These are phyloP conservation scores for Cyberlindnera americana DNA, from an alignment of 805 yeast genomes.

Conservation along the genomic window DNA sequence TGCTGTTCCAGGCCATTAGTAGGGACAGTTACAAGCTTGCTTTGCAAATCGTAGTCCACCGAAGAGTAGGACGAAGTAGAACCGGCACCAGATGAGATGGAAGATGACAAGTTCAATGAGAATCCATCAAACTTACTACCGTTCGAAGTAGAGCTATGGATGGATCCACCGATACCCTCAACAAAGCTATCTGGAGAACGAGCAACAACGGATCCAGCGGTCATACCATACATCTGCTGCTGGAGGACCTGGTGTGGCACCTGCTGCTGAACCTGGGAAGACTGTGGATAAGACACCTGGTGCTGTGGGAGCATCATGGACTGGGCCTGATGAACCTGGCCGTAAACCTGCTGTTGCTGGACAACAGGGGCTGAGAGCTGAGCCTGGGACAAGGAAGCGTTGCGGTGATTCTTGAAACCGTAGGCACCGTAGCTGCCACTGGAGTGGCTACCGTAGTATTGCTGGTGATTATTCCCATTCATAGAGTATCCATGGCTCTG, in stretches of 20 bases:
- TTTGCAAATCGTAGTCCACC: slow-evolving; percentile 7
- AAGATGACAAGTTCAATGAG: slow-evolving; percentile 21
- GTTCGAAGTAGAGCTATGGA: slow-evolving; percentile 7
- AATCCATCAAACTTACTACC: slow-evolving; percentile 9
- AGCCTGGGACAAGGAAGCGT: neutral
- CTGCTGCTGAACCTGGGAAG: slow-evolving; percentile 3
- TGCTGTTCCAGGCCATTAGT: neutral
- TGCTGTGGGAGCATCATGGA: too few relatives aligned
- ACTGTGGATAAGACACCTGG: neutral
- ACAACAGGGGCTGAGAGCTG: slow-evolving; percentile 5
- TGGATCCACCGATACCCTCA: slow-evolving; percentile 16
- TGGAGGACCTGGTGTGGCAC: neutral
- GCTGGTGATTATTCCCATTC: neutral
- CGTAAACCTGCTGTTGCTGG: slow-evolving; percentile 2
- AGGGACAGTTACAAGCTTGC: neutral
- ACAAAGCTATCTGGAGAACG: slow-evolving; percentile 23
- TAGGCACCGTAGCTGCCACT: too few relatives aligned
- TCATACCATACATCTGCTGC: neutral
- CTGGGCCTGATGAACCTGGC: slow-evolving; percentile 1
- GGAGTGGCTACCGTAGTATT: neutral
- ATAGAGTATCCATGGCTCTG: too few relatives aligned
- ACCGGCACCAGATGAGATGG: slow-evolving; percentile 24
- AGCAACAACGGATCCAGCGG: slow-evolving; percentile 10
- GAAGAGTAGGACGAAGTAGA: slow-evolving; percentile 18
- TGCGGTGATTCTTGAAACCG: neutral